phyloP scores from a whole-genome alignment of 164 flowering plant species.

The Sextonia rubra region DNA sequence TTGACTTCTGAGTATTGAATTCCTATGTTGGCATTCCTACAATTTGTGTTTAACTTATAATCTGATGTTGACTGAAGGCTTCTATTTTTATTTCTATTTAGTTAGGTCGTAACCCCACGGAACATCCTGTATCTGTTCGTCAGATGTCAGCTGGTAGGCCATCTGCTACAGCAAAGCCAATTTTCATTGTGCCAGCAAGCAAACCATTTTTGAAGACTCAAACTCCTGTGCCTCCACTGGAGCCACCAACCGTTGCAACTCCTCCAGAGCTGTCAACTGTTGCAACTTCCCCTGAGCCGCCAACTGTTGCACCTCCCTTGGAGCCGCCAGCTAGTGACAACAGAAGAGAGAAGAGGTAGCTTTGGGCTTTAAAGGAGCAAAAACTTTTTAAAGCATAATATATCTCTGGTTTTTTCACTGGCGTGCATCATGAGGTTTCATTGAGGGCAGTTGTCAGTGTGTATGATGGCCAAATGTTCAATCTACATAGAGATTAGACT shows the following conservation, averaged over 20 bases:
- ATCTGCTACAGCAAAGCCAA: constrained; percentile 35
- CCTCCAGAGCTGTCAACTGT: no score
- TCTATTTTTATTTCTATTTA: constrained; percentile 22
- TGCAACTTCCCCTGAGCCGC: no score
- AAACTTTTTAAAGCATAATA: not conserved
- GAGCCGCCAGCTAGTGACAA: constrained; percentile 11
- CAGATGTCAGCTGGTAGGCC: constrained; percentile 40
- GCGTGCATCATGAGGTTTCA: not conserved
- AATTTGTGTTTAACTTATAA: not conserved
- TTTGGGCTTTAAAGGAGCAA: constrained; percentile 1
- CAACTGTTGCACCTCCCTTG: no score
- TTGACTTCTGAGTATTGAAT: not conserved
- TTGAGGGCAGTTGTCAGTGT: not conserved
- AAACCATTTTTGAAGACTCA: constrained; percentile 47
- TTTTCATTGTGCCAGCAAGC: constrained; percentile 46
- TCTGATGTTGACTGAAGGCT: constrained; percentile 8
- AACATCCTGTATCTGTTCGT: constrained; percentile 37
- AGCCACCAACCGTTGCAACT: constrained; percentile 15
- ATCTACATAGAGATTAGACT: not conserved
- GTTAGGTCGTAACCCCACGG: constrained; percentile 46
- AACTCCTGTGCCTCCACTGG: constrained; percentile 27
- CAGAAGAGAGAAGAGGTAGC: constrained; percentile 56
- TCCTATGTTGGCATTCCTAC: not conserved
- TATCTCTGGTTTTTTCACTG: not conserved
- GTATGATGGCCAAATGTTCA: not conserved